These are phyloP conservation scores for Dissophora ornata DNA, from an alignment of 192 early-diverging fungal species.

Conservation along the genomic window DNA sequence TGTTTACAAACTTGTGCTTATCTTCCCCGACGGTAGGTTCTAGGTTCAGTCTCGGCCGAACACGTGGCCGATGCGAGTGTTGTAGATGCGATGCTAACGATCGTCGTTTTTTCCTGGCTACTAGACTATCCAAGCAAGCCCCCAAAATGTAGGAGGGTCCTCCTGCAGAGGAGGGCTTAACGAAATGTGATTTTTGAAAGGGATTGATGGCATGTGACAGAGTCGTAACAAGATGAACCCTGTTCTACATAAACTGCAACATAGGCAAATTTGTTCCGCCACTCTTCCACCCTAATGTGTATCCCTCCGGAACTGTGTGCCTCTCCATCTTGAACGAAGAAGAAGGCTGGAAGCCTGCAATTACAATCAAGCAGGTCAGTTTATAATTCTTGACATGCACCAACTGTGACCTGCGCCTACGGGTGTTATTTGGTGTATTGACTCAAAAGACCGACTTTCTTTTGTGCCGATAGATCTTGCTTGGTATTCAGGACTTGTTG, in stretches of 20 bases:
- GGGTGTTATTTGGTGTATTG: too few species aligned
- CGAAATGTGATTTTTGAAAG: too few species aligned
- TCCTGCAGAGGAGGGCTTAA: too few species aligned
- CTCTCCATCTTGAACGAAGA: conserved; percentile 97
- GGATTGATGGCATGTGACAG: too few species aligned
- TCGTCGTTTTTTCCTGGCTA: neutral
- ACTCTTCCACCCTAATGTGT: conserved; percentile 96
- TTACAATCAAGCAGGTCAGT: conserved; percentile 91
- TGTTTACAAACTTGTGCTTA: conserved; percentile 83
- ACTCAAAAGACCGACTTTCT: neutral
- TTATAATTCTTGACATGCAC: too few species aligned
- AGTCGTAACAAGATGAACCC: too few species aligned
- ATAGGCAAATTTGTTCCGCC: conserved; percentile 78
- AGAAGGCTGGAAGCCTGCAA: conserved; percentile 94
- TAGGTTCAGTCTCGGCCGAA: neutral
- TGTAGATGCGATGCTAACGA: neutral
- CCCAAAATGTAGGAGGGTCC: conserved; percentile 58
- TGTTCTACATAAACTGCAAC: too few species aligned
- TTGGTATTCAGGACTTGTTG: conserved; percentile 93
- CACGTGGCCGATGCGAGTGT: neutral
- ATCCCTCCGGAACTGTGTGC: conserved; percentile 97
- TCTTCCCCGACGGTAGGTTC: conserved; percentile 81
- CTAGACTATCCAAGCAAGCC: conserved; percentile 61
- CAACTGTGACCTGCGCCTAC: too few species aligned
- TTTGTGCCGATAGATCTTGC: conserved; percentile 71